Conservation (phyloP, 257 asterid genomes). For the Sherardia arvensis region DNA sequence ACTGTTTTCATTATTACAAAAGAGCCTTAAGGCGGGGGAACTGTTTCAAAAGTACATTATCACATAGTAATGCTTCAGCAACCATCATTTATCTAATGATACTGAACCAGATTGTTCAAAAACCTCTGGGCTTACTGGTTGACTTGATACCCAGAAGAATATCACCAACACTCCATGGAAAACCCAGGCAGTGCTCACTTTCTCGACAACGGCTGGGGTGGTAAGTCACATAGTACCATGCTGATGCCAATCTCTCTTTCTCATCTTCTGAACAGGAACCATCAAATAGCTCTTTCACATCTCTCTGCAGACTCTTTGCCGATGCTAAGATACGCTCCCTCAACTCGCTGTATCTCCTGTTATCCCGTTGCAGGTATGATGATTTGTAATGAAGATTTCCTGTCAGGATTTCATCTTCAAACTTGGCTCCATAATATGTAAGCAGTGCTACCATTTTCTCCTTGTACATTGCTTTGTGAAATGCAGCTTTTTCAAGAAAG, state of each 20-base stretch:
- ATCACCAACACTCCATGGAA: slow-evolving; percentile 85
- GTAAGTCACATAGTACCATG: slow-evolving; percentile 82
- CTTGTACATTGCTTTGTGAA: slow-evolving; percentile 54
- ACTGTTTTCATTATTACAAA: no score
- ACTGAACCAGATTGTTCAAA: no score
- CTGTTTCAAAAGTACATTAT: no score
- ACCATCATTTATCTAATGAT: no score
- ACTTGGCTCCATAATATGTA: slow-evolving; percentile 56
- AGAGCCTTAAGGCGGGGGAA: no score
- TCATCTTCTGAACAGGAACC: slow-evolving; percentile 26
- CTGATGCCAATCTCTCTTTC: slow-evolving; percentile 56
- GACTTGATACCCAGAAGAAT: slow-evolving; percentile 53
- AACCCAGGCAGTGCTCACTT: slow-evolving; percentile 61
- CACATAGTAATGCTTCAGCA: no score
- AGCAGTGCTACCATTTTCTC: slow-evolving; percentile 45
- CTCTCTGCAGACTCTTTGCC: slow-evolving; percentile 59
- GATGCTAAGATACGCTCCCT: slow-evolving; percentile 71
- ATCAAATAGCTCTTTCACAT: slow-evolving; percentile 61
- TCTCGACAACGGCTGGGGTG: slow-evolving; percentile 34
- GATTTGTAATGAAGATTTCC: slow-evolving; percentile 61
- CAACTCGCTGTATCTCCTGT: slow-evolving; percentile 70
- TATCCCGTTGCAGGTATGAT: slow-evolving; percentile 58
- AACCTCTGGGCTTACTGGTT: not conserved
- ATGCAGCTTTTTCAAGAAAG: slow-evolving; percentile 39
- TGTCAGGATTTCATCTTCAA: slow-evolving; percentile 77